Evolutionary conservation across 768 basidiomycete species (phyloP), one percentile per base, ranked within the genome.

Genomic region (Suillus americanus): DNA sequence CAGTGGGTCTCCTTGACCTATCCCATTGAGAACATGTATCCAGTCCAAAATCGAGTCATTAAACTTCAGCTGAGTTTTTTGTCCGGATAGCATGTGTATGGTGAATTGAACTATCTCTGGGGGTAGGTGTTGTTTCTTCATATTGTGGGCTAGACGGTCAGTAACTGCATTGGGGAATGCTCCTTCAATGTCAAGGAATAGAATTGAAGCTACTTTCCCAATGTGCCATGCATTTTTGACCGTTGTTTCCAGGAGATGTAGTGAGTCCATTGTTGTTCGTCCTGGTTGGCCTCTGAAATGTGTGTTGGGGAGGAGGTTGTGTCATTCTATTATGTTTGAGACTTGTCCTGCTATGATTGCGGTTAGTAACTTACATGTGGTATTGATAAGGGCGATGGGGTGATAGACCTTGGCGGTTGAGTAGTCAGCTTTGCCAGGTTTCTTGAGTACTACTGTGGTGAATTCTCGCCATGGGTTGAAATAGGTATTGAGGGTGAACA

Each of bases 401-500:
- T 75, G 61, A 55, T 79, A 79, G 0, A 79, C 73, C 41, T 76
- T 78, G 0, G 79, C 60, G 0, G 70, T 35, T 0, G 68, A 72
- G 66, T 83, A 83, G 63, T 74, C 66, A 0, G 73, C 61, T 37
- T 76, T 75, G 0, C 77, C 77, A 0, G 79, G 80, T 63, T 84
- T 82, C 10, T 12, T 37, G 1, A 37, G 10, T 10, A 37, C 10
- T 2, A 23, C 45, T n/a, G n/a, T 46, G 9, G 45, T 46, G 45
- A 46, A 46, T n/a, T 46, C 45, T 3, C 45, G 2, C 45, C 45
- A 46, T 9, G 45, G 45, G 0, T 46, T 10, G 4, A 9, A 46
- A 9, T 46, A 46, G 2, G 45, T 46, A 0, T n/a, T 46, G n/a
- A 46, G 45, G 0, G 20, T 46, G 10, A 46, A 46, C 2, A 46